Percentiles rank a stretch among this genome's conserved stretches.
Conservation (phyloP, 768 basidiomycete genomes). For the Cytidiella melzeri region DNA sequence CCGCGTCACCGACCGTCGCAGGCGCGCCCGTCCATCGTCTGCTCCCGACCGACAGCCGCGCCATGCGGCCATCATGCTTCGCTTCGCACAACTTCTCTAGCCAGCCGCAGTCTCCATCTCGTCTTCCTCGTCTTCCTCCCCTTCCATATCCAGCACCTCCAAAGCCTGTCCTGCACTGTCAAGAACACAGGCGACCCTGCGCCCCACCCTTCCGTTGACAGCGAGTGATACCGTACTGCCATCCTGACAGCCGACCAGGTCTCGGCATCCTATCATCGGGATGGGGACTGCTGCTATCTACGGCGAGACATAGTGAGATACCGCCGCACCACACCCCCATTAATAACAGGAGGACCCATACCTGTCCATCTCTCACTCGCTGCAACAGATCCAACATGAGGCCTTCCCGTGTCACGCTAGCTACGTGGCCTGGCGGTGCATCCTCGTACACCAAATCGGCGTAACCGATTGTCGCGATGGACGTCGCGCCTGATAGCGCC, state of each 20-base stretch:
- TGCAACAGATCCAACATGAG: constrained; percentile 53
- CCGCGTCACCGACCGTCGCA: not conserved
- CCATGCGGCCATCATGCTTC: not conserved
- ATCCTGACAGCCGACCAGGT: constrained; percentile 43
- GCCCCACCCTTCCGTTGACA: constrained; percentile 68
- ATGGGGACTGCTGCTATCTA: constrained; percentile 46
- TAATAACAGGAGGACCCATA: constrained; percentile 33
- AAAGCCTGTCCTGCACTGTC: constrained; percentile 55
- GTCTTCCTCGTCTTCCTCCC: constrained; percentile 28
- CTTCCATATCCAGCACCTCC: constrained; percentile 78
- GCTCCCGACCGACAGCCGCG: not conserved
- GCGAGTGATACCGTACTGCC: constrained; percentile 50
- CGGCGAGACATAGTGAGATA: constrained; percentile 2
- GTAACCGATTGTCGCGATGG: constrained; percentile 62
- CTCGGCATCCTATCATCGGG: constrained; percentile 52
- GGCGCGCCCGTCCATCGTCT: not conserved
- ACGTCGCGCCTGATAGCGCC: constrained; percentile 43
- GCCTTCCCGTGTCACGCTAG: constrained; percentile 52
- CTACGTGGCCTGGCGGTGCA: constrained; percentile 36
- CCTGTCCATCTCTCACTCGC: constrained; percentile 57
- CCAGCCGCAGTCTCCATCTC: constrained; percentile 11
- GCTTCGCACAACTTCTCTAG: not conserved
- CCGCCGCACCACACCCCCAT: constrained; percentile 16
- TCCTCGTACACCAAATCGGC: constrained; percentile 52
- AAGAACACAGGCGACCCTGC: constrained; percentile 71